Conservation (phyloP, 148 eudicot genomes). For the Rhododendron griersonianum region DNA sequence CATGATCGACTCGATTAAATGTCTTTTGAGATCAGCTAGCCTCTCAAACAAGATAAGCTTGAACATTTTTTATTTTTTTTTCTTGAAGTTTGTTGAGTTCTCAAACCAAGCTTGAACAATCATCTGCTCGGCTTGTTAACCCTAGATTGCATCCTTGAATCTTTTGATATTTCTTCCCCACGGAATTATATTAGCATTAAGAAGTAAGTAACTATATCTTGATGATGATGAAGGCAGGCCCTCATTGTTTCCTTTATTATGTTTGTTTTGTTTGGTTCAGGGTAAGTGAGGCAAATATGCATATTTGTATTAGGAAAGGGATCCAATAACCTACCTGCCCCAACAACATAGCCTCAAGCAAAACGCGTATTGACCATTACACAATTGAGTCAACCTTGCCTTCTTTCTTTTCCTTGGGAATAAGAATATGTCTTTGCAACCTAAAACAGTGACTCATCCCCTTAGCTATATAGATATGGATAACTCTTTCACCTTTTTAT, state of each 20-base stretch:
- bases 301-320: not conserved
- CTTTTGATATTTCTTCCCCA: not conserved
- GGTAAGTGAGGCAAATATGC: not conserved
- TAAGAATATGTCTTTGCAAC: not conserved
- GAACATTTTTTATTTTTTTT: not conserved
- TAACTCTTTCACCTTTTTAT: not conserved
- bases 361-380: not conserved
- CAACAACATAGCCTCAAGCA: not conserved
- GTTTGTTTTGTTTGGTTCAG: not conserved
- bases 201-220: not conserved
- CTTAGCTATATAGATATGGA: not conserved
- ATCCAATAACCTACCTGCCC: not conserved
- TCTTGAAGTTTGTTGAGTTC: not conserved
- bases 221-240: not conserved
- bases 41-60: not conserved
- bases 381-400: not conserved
- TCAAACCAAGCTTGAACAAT: not conserved
- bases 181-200: not conserved
- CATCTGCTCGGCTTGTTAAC: not conserved
- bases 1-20: not conserved
- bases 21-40: not conserved
- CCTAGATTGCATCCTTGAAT: not conserved
- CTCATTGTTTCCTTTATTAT: not conserved
- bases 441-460: not conserved
- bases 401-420: not conserved